Evolutionary conservation across 2,329 filamentous ascomycete species (phyloP), one percentile per base, ranked within the genome.

Genomic region (Apiospora malaysiana): DNA sequence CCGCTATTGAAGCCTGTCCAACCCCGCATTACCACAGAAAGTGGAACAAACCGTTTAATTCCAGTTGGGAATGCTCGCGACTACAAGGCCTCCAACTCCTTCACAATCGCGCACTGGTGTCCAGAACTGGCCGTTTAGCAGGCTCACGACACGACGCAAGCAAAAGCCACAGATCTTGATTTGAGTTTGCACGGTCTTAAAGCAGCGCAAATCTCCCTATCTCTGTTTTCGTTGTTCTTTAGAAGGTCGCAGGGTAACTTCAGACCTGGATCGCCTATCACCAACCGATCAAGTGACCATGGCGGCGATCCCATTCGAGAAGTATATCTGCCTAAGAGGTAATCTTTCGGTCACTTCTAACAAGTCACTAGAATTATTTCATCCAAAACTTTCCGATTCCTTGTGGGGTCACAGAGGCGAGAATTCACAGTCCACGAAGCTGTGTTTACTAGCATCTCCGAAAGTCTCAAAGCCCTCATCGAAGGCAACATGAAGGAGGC

Each of bases 141-240:
- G 47, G 47, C 47, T 49, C 47, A 49, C 47, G n/a, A 49, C 47
- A 23, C 47, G n/a, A 49, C 47, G 47, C n/a, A 49, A 49, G n/a
- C 21, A 49, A 23, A 49, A 49, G n/a, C 47, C 21, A 40, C 37
- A 49, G n/a, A n/a, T 49, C 47, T 9, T n/a, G n/a, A 49, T 49
- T n/a, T 49, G 47, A 49, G 12, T 9, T 23, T 47, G 18, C 21
- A 47, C 46, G 23, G 46, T 47, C 46, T 47, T 47, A 10, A 47
- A 47, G 46, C 18, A 47, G 21, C 46, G 46, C 21, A 18, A 47
- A 47, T 21, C 46, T n/a, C 21, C 46, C 9, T n/a, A 47, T 18
- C 23, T 1, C 18, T 47, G 18, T 47, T 47, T 18, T 21, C 23
- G 46, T 47, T n/a, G 46, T 21, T 47, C 46, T 47, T 21, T 47